Percentiles rank a stretch among this genome's conserved stretches.
phyloP scores from a whole-genome alignment of 176 grass and related monocot genomes.

The Ampelocalamus luodianensis region DNA sequence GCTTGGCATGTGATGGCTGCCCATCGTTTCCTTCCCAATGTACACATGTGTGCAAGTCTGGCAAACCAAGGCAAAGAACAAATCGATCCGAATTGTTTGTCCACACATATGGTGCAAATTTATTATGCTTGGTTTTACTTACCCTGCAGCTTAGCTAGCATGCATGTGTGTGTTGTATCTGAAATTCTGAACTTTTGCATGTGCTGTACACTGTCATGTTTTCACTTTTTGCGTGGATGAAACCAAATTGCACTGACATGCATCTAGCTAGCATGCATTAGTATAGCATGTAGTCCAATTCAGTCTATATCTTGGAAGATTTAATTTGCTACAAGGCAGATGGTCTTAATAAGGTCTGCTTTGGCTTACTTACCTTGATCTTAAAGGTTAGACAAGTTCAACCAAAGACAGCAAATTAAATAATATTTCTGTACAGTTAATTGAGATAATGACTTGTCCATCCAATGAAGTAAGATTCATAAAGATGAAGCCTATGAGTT shows the following conservation, averaged over 20 bases:
- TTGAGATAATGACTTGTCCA: not conserved
- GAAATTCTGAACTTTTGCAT: not conserved
- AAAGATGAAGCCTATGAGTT: not conserved
- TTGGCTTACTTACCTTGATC: not conserved
- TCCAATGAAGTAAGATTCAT: not conserved
- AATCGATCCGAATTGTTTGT: not conserved
- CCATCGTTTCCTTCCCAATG: not conserved
- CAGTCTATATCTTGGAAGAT: not conserved
- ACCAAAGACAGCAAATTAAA: not conserved
- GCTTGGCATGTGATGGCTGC: constrained; percentile 34
- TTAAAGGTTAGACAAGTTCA: not conserved
- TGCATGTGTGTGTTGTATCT: constrained; percentile 16
- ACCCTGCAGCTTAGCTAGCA: not conserved
- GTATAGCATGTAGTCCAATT: not conserved
- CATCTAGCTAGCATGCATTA: not conserved
- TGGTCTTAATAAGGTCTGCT: not conserved
- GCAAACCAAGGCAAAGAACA: not conserved
- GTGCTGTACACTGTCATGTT: not conserved
- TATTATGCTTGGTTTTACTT: not conserved
- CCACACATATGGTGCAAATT: not conserved
- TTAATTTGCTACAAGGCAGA: not conserved
- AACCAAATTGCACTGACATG: not conserved
- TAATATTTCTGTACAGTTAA: not conserved
- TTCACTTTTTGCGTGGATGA: not conserved
- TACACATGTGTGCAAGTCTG: not conserved